Base-by-base conservation (phyloP, 2,329 filamentous ascomycete genomes). In the Zymoseptoria pseudotritici region DNA sequence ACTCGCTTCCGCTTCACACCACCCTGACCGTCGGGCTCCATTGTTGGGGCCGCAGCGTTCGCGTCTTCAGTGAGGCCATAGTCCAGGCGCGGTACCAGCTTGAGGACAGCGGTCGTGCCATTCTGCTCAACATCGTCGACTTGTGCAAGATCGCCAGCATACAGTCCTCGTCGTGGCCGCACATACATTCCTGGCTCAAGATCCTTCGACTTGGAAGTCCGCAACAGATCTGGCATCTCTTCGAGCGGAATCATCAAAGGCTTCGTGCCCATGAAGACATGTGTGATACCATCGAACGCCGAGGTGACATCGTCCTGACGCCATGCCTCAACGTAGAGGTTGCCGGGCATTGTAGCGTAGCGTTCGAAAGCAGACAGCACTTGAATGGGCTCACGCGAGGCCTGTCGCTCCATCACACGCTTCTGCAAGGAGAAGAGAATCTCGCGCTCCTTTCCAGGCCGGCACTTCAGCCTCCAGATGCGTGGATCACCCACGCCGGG, bases 211-310 rank as follows among this genome's bases (percentile, higher is more conserved):
- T 96, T 96, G 62, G 86, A 87, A 26, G 96, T 90, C 56, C 91
- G 86, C 19, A 99, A 81, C n/a, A 99, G 83, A 75, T 97, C 94
- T 1, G 94, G 93, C 87, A 97, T 96, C 75, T 99, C 94, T 74
- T 96, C 96, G 70, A 97, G 91, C 54, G 94, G 90, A 50, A 99
- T 91, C 56, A 97, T 80, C 52, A 92, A 84, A 77, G 94, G 87
- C 75, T 91, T 94, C 26, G 85, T 88, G 59, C 91, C 86, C 57
- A 93, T 90, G 73, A 97, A 99, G 46, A 96, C 89, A 71, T 96
- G 91, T 62, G 90, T 84, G 70, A 99, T 84, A 50, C 87, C 89
- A 63, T 96, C 90, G 50, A 96, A 80, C 7, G 91, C 90, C 56
- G 86, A 82, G 70, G 92, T 79, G 66, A 97, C 90, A 75, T 97